phyloP scores from a whole-genome alignment of 129 eudicot genomes.

The Flaveria linearis region DNA sequence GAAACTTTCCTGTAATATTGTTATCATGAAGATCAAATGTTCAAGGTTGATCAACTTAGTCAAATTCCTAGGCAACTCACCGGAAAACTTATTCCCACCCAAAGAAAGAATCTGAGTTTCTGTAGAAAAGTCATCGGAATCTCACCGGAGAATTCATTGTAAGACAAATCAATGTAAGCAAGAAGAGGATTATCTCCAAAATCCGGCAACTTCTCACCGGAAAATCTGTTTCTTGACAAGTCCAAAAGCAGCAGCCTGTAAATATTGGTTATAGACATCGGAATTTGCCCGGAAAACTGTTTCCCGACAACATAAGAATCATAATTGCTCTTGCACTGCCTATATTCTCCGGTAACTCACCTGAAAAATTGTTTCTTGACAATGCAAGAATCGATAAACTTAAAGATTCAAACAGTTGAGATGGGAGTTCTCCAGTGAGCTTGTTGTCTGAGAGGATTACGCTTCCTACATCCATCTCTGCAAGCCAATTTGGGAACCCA shows the following conservation, averaged over 20 bases:
- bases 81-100: conserved; percentile 55
- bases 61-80: conserved; percentile 49
- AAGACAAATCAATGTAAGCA: conserved; percentile 53
- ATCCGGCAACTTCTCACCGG: conserved; percentile 46
- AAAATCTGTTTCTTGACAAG: conserved; percentile 54
- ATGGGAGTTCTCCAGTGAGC: conserved; percentile 49
- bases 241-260: conserved; percentile 55
- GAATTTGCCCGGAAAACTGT: conserved; percentile 55
- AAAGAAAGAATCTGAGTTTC: conserved; percentile 49
- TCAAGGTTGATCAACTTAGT: conserved; percentile 44
- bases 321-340: conserved; percentile 51
- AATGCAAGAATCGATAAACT: conserved; percentile 52
- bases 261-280: conserved; percentile 48
- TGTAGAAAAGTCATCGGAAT: conserved; percentile 39
- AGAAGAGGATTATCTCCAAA: conserved; percentile 54
- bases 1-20: conserved; percentile 40
- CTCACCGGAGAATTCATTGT: conserved; percentile 50
- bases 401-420: conserved; percentile 45
- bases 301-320: conserved; percentile 55
- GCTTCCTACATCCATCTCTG: conserved; percentile 55
- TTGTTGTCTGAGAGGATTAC: conserved; percentile 53
- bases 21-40: conserved; percentile 66
- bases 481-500: conserved; percentile 57
- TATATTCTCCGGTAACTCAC: conserved; percentile 54
- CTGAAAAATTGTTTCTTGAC: conserved; percentile 58